These are phyloP conservation scores for Leucogyrophana mollusca DNA, from an alignment of 768 basidiomycete genomes.

Conservation along the genomic window DNA sequence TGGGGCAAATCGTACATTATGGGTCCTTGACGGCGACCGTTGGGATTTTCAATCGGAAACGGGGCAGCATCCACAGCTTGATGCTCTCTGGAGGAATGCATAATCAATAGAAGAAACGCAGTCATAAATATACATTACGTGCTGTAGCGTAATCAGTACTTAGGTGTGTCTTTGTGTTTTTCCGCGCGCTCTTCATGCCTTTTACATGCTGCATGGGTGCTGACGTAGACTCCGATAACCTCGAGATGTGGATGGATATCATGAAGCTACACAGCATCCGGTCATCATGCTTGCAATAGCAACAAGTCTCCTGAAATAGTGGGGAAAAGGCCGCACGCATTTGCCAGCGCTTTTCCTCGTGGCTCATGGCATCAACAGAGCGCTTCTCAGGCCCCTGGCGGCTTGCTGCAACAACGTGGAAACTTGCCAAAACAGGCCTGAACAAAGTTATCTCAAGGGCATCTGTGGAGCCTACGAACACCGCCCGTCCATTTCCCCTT, in stretches of 20 bases:
- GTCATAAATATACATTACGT: constrained; percentile 20
- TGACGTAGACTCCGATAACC: constrained; percentile 9
- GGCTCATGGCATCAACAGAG: constrained; percentile 18
- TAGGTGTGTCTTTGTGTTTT: constrained; percentile 22
- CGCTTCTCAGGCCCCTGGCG: constrained; percentile 21
- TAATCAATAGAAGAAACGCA: constrained; percentile 12
- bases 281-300: constrained; percentile 33
- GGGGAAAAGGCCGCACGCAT: constrained; percentile 21
- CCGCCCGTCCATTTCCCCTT: constrained; percentile 28
- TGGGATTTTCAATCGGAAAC: constrained; percentile 26
- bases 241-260: constrained; percentile 14
- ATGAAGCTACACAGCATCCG: constrained; percentile 23
- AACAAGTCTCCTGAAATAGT: constrained; percentile 18
- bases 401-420: constrained; percentile 35
- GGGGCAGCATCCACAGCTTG: constrained; percentile 24
- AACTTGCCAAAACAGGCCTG: constrained; percentile 23
- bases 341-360: constrained; percentile 28
- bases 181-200: constrained; percentile 20
- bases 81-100: constrained; percentile 27
- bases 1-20: constrained; percentile 25
- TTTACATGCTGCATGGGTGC: constrained; percentile 21
- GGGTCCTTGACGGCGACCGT: constrained; percentile 35
- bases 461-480: constrained; percentile 21
- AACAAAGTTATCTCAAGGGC: constrained; percentile 11
- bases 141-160: constrained; percentile 1